A percentile compares a stretch with the other conserved stretches of the same genome.
Conservation (phyloP, 148 eudicot species). For the Persicaria tinctoria region DNA sequence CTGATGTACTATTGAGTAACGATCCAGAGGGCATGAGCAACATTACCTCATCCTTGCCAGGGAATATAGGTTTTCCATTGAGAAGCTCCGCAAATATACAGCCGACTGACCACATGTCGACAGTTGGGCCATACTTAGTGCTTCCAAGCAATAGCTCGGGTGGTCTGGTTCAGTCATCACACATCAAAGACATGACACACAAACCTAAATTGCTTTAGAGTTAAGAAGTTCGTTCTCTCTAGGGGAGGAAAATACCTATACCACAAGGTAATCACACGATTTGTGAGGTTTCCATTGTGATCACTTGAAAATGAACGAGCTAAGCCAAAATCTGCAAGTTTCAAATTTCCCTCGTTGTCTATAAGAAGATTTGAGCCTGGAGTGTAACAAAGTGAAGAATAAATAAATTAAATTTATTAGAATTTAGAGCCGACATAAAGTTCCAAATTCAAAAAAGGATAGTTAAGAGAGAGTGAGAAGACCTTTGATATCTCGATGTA, state of each 20-base stretch:
- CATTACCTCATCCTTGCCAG: slow-evolving; percentile 74
- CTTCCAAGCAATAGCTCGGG: slow-evolving; percentile 90
- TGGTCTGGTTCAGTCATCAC: slow-evolving; percentile 38
- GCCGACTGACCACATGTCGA: slow-evolving; percentile 98
- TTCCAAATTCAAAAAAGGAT: not conserved
- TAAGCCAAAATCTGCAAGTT: slow-evolving; percentile 95
- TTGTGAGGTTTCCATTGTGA: slow-evolving; percentile 78
- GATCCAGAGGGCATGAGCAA: not conserved
- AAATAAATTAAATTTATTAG: not conserved
- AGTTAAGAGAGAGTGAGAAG: not conserved
- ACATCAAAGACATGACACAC: slow-evolving; percentile 10
- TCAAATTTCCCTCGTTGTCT: slow-evolving; percentile 78
- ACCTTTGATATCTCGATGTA: slow-evolving; percentile 96
- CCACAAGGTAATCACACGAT: slow-evolving; percentile 90
- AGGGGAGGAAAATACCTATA: slow-evolving; percentile 42
- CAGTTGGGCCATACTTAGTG: slow-evolving; percentile 92
- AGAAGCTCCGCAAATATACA: slow-evolving; percentile 94
- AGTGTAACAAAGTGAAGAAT: not conserved
- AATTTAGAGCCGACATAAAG: too few species aligned
- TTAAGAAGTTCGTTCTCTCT: not conserved
- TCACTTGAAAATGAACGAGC: slow-evolving; percentile 82
- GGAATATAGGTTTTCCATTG: slow-evolving; percentile 69
- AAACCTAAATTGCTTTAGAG: not conserved
- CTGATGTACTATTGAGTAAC: not conserved
- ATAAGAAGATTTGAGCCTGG: slow-evolving; percentile 87